Evolutionary conservation across 2,329 filamentous ascomycete species (phyloP).

Genomic region (Diaporthe velutina): DNA sequence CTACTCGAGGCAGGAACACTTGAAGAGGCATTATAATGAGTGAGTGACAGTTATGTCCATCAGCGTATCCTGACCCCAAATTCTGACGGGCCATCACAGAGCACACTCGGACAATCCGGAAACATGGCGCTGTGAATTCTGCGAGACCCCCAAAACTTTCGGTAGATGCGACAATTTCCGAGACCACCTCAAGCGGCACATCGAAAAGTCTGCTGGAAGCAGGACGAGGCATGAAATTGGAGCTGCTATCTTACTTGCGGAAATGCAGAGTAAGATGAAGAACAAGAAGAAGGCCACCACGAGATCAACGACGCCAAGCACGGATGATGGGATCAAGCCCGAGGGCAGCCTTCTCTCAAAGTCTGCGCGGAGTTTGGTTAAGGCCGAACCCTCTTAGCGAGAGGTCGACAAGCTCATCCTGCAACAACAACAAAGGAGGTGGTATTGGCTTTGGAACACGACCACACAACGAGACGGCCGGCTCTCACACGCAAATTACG

Average conservation of each 20-base stretch:
- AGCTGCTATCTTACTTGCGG: slow-evolving; percentile 34
- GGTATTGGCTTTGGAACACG: neutral
- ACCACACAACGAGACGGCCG: neutral
- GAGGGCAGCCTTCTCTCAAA: neutral
- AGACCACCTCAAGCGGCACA: slow-evolving; percentile 38
- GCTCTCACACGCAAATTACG: neutral
- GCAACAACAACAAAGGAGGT: neutral
- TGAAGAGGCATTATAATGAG: slow-evolving; percentile 38
- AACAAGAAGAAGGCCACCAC: slow-evolving; percentile 34
- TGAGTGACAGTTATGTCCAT: neutral
- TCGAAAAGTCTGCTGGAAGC: slow-evolving; percentile 34
- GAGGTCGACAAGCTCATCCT: neutral
- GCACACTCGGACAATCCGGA: slow-evolving; percentile 35
- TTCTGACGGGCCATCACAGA: slow-evolving; percentile 6
- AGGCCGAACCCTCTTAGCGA: slow-evolving; percentile 7
- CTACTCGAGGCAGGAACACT: slow-evolving; percentile 36
- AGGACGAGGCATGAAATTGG: slow-evolving; percentile 34
- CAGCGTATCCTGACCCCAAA: neutral
- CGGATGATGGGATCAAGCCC: neutral
- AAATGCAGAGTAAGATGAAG: slow-evolving; percentile 38
- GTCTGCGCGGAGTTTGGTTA: slow-evolving; percentile 14
- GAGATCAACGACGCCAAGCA: slow-evolving; percentile 15
- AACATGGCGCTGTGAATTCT: slow-evolving; percentile 37
- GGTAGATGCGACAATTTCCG: slow-evolving; percentile 36
- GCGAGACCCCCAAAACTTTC: slow-evolving; percentile 35